Conservation (phyloP, 768 basidiomycete species). For the Mycena chlorophos region DNA sequence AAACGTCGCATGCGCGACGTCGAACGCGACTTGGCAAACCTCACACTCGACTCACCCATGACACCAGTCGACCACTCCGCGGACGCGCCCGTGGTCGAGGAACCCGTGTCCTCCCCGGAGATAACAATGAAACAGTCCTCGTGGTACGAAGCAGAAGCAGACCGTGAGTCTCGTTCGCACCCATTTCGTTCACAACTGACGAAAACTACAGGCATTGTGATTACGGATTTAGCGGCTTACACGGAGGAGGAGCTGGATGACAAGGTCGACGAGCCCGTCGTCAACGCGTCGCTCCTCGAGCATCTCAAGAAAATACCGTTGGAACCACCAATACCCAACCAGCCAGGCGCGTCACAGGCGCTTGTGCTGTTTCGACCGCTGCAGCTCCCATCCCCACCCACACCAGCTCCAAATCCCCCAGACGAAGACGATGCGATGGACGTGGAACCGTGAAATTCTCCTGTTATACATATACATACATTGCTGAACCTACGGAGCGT, state of each 20-base stretch:
- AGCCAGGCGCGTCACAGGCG: conserved; percentile 39
- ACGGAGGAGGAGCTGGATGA: conserved; percentile 44
- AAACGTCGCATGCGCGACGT: conserved; percentile 51
- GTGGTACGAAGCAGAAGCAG: conserved; percentile 71
- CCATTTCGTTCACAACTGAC: neutral
- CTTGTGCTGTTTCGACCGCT: conserved; percentile 57
- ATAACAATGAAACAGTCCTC: conserved; percentile 62
- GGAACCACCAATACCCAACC: conserved; percentile 23
- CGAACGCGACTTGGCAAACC: conserved; percentile 58
- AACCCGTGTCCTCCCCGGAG: conserved; percentile 38
- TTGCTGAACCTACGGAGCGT: conserved; percentile 30
- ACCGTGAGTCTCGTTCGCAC: conserved; percentile 48
- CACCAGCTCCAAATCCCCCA: conserved; percentile 15
- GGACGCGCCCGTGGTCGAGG: conserved; percentile 16
- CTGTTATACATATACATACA: conserved; percentile 19
- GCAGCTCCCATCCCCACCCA: conserved; percentile 23
- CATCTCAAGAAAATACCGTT: conserved; percentile 40
- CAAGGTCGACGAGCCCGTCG: conserved; percentile 30
- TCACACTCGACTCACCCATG: conserved; percentile 34
- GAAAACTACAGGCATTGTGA: conserved; percentile 56
- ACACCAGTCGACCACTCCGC: neutral
- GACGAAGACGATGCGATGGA: conserved; percentile 54
- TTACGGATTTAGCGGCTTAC: conserved; percentile 58
- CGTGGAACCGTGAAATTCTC: conserved; percentile 44
- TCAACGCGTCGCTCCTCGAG: conserved; percentile 48